These are phyloP conservation scores for Alternaria triticimaculans DNA, from an alignment of 2,329 filamentous ascomycete species.

Conservation along the genomic window DNA sequence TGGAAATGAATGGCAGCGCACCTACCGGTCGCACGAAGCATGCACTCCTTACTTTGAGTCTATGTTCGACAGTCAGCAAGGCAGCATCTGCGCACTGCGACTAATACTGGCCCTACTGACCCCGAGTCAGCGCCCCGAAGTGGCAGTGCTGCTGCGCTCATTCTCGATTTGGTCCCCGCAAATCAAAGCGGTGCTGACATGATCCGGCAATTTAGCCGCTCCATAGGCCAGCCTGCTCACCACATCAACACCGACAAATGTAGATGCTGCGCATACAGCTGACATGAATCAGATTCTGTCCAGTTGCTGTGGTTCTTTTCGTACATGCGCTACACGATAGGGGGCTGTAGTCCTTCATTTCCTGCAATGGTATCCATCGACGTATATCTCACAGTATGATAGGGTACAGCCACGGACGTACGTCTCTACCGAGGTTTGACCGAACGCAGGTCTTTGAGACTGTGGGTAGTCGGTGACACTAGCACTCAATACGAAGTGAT, in stretches of 20 bases:
- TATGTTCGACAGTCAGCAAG: not conserved
- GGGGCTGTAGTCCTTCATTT: not conserved
- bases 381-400: not conserved
- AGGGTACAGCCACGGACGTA: not conserved
- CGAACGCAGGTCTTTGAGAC: not conserved
- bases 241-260: not conserved
- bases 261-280: not conserved
- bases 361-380: not conserved
- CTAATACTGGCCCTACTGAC: not conserved
- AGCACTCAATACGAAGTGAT: not conserved
- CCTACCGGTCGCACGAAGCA: not conserved
- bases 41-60: not conserved
- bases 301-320: not conserved
- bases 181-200: not conserved
- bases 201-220: not conserved
- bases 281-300: not conserved
- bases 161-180: not conserved
- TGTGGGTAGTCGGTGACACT: not conserved
- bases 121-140: not conserved
- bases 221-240: not conserved
- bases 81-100: not conserved
- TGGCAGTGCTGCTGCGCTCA: not conserved
- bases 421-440: not conserved
- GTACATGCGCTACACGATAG: not conserved
- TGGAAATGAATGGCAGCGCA: not conserved